Conservation (phyloP, 1,139 yeast species). For the Taiozyma sp. region DNA sequence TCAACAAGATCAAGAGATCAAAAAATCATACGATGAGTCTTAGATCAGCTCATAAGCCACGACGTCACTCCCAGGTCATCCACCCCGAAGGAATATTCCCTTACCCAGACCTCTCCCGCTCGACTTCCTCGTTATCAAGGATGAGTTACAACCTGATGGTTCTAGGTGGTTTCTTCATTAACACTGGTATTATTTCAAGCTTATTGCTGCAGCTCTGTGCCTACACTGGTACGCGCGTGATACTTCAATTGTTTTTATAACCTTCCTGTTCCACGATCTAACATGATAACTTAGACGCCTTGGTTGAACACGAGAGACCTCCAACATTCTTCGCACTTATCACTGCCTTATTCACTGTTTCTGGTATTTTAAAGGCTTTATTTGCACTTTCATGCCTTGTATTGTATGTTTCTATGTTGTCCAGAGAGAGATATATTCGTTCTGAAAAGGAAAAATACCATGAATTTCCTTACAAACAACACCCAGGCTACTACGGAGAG, state of each 20-base stretch:
- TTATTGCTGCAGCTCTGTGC: neutral
- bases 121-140: neutral
- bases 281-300: neutral
- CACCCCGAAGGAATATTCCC: neutral
- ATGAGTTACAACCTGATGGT: neutral
- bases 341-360: neutral
- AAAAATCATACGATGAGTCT: neutral
- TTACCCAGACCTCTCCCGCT: neutral
- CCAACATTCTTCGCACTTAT: neutral
- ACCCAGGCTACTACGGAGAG: neutral
- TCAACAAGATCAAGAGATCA: no score
- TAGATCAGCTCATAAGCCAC: neutral
- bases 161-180: neutral
- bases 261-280: neutral
- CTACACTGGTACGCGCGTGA: neutral
- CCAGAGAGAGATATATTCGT: neutral
- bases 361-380: neutral
- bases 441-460: neutral
- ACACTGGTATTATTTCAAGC: neutral
- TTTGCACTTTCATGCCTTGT: neutral
- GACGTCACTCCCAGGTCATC: neutral
- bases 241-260: neutral
- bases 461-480: neutral
- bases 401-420: neutral
- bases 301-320: neutral